Percentiles rank a stretch among this genome's conserved stretches.
phyloP scores from a whole-genome alignment of 495 filamentous ascomycete species.

The Podospora australis region DNA sequence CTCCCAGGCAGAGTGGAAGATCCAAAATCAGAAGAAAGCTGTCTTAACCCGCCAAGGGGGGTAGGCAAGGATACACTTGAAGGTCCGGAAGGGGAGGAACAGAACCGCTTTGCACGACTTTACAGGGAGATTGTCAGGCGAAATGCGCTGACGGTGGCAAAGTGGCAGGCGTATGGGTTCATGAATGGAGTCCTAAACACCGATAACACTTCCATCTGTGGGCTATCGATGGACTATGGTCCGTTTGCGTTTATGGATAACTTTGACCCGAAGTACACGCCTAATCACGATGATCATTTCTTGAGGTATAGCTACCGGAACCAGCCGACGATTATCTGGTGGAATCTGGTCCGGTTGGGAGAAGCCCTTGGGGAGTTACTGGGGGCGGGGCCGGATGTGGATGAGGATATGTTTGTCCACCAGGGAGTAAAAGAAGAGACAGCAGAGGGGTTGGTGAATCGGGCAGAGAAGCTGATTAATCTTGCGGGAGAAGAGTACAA shows the following conservation, averaged over 20 bases:
- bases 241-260: slow-evolving; percentile 96
- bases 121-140: slow-evolving; percentile 82
- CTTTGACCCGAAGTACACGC: slow-evolving; percentile 90
- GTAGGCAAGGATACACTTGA: slow-evolving; percentile 53
- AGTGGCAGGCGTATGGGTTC: slow-evolving; percentile 96
- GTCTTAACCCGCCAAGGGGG: slow-evolving; percentile 36
- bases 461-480: slow-evolving; percentile 64
- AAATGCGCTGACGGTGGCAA: slow-evolving; percentile 83
- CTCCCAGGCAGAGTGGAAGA: slow-evolving; percentile 56
- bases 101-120: slow-evolving; percentile 80
- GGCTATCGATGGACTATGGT: slow-evolving; percentile 86
- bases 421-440: slow-evolving; percentile 64
- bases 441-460: not conserved
- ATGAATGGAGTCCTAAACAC: slow-evolving; percentile 95
- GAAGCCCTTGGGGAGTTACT: slow-evolving; percentile 88
- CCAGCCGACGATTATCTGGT: slow-evolving; percentile 95
- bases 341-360: slow-evolving; percentile 90
- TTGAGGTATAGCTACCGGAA: slow-evolving; percentile 87
- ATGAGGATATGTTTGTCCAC: slow-evolving; percentile 60
- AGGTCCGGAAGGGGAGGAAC: slow-evolving; percentile 55
- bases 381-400: slow-evolving; percentile 61
- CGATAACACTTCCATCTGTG: slow-evolving; percentile 89
- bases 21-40: slow-evolving; percentile 30
- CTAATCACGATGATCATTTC: slow-evolving; percentile 90
- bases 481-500: slow-evolving; percentile 79